Percentiles rank a stretch among this genome's conserved stretches.
Evolutionary conservation across 2,329 filamentous ascomycete genomes (phyloP).

Genomic region (Sporothrix sp.): DNA sequence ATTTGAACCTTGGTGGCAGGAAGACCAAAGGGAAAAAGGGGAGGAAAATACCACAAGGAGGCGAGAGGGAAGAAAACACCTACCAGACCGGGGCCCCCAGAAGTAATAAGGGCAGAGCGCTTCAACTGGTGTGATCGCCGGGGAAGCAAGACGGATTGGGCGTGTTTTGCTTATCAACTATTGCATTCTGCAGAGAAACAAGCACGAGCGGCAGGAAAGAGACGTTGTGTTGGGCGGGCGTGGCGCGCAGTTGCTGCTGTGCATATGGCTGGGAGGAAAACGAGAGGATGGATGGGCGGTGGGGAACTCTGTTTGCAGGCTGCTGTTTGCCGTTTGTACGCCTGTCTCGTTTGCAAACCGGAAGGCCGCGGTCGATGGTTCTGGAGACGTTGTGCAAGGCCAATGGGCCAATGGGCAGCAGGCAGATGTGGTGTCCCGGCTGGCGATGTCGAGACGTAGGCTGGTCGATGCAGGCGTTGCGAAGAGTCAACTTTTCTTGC

Average conservation of each 20-base stretch:
- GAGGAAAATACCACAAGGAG: not conserved
- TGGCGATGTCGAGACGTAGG: not conserved
- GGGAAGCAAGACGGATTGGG: not conserved
- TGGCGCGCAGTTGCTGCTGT: conserved; percentile 4
- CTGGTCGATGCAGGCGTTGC: not conserved
- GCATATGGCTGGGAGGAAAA: no score
- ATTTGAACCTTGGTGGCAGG: no score
- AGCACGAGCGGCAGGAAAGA: not conserved
- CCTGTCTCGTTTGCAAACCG: not conserved
- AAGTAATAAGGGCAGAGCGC: not conserved
- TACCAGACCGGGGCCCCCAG: not conserved
- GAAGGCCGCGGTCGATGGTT: not conserved
- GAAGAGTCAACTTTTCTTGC: not conserved
- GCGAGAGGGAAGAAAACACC: no score
- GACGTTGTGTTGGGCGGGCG: not conserved
- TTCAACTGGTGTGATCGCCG: not conserved
- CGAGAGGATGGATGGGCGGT: conserved; percentile 6
- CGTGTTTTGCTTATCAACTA: not conserved
- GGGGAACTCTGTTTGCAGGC: not conserved
- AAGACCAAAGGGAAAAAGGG: no score
- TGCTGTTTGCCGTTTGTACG: no score
- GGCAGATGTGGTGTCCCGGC: conserved; percentile 1
- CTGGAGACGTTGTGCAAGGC: conserved; percentile 7
- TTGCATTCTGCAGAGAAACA: conserved; percentile 1
- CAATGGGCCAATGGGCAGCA: conserved; percentile 6